Conservation (phyloP, 2,329 filamentous ascomycete species). For the Diaporthe vexans region DNA sequence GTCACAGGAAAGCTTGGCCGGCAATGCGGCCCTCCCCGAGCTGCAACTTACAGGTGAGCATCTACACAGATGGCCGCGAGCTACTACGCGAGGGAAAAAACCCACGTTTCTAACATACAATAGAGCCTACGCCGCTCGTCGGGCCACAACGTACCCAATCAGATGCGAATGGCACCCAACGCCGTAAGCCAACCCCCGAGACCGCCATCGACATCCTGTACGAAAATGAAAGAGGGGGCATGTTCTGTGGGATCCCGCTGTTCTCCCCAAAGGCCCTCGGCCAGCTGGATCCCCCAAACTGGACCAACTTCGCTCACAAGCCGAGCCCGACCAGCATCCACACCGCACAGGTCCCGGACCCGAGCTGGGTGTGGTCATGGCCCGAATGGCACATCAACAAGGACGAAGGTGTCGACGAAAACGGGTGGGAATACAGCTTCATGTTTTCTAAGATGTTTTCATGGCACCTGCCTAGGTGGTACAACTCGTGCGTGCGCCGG, state of each 20-base stretch:
- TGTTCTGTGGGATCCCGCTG: slow-evolving; percentile 89
- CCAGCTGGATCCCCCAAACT: slow-evolving; percentile 86
- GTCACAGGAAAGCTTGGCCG: not conserved
- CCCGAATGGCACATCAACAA: slow-evolving; percentile 75
- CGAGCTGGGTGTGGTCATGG: slow-evolving; percentile 92
- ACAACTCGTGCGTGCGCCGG: slow-evolving; percentile 92
- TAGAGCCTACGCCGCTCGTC: slow-evolving; percentile 39
- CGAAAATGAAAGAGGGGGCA: slow-evolving; percentile 93
- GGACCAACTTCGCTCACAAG: slow-evolving; percentile 80
- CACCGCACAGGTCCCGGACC: slow-evolving; percentile 93
- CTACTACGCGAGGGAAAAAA: not conserved
- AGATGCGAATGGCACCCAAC: not conserved
- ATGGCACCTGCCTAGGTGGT: slow-evolving; percentile 95
- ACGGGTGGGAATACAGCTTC: slow-evolving; percentile 97
- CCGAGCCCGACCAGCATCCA: slow-evolving; percentile 77
- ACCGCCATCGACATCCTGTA: slow-evolving; percentile 88
- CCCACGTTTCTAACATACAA: slow-evolving; percentile 7
- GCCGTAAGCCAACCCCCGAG: slow-evolving; percentile 52
- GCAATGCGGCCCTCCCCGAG: slow-evolving; percentile 15
- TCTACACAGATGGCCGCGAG: not conserved
- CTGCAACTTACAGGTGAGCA: slow-evolving; percentile 37
- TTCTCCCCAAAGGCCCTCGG: slow-evolving; percentile 90
- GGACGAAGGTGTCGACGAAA: slow-evolving; percentile 87
- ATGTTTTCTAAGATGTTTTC: slow-evolving; percentile 81
- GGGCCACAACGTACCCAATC: not conserved